Conservation (phyloP, 495 filamentous ascomycete genomes). For the Penicillium chermesinum region DNA sequence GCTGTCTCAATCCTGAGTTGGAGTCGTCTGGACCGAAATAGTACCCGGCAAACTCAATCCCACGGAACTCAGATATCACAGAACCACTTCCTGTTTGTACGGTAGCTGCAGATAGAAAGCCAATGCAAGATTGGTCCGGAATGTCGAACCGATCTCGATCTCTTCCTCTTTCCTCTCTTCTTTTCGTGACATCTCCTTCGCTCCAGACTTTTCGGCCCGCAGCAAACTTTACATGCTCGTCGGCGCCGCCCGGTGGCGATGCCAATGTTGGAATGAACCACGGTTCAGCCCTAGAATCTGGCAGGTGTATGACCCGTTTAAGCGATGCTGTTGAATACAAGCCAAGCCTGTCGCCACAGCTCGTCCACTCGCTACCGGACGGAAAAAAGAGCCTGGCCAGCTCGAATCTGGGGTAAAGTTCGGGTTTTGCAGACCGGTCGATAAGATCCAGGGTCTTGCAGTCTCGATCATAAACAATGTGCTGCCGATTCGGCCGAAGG, state of each 20-base stretch:
- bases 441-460: background rate
- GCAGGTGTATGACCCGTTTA: background rate
- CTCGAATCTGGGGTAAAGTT: conserved; percentile 9
- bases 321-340: too few species aligned
- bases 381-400: conserved; percentile 3
- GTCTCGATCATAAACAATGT: background rate
- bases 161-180: background rate
- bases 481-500: conserved; percentile 8
- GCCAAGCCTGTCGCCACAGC: too few species aligned
- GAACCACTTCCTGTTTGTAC: background rate
- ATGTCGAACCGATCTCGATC: background rate
- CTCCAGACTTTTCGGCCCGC: background rate
- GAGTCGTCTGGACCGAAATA: conserved; percentile 3
- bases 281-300: background rate
- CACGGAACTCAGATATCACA: background rate
- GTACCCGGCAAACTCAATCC: background rate
- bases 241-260: background rate
- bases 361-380: conserved; percentile 3
- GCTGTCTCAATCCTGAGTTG: conserved; percentile 31
- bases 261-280: background rate
- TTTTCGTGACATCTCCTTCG: background rate
- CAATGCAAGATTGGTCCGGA: background rate
- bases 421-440: background rate
- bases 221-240: too few species aligned
- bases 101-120: background rate